Evolutionary conservation across 106 monocot genomes (phyloP), one percentile per base, ranked within the genome.

Genomic region (Triglochin maritima): DNA sequence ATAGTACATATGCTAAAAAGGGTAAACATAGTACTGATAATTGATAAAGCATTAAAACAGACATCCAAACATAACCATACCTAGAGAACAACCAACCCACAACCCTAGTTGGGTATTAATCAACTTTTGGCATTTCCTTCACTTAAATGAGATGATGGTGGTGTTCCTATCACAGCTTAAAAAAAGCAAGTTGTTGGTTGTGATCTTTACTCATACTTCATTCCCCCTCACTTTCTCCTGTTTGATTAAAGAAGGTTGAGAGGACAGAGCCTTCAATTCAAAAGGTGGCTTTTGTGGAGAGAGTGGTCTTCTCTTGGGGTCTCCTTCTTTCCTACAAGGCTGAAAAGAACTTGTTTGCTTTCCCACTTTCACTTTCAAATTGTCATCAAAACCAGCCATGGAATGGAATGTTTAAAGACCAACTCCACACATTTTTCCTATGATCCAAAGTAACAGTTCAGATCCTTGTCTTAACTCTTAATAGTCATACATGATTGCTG

Each of bases 291-390:
- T 29, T 64, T 64, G 64, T 64, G 48, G 49, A 48, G 48, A 49
- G 29, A 29, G 29, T 29, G 64, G 64, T 64, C 64, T 64, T 49
- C 55, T 55, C 46, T 9, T 5, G 29, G 29, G 29, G 29, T 47
- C 63, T 47, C 47, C 62, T 11, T 45, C 47, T 46, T 47, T 13
- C 43, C 63, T 48, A 49, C 41, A 67, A 67, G 52, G 44, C 52
- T 66, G 66, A 66, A 66, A 52, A 17, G 67, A 67, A 67, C 54
- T 54, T 53, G 42, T 67, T 44, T 54, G 59, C 52, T 67, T 67
- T 67, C 67, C 64, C 41, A 67, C 67, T 67, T 67, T 67, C 53
- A 54, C 67, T 67, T 67, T 67, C 12, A 52, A 17, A 6, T 53
- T 16, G 47, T 63, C 46, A n/a, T n/a, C 41, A 60, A 44, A 12